These are phyloP conservation scores for Hypoxylon sp. DNA, from an alignment of 2,329 filamentous ascomycete genomes.

Conservation along the genomic window DNA sequence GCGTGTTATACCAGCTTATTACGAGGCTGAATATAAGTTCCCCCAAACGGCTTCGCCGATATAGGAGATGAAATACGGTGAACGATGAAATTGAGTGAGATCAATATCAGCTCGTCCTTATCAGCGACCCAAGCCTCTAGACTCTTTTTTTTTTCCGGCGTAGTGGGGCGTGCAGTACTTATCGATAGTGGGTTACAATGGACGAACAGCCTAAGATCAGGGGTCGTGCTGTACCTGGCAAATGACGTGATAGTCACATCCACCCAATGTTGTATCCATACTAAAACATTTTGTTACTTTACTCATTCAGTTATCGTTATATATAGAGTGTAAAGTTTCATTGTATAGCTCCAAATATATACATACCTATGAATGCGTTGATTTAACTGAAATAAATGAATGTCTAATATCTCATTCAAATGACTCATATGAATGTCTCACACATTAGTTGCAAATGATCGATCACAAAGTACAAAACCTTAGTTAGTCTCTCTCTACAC, in stretches of 20 bases:
- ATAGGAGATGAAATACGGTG: constrained; percentile 34
- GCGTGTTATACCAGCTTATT: not conserved
- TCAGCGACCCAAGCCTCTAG: constrained; percentile 24
- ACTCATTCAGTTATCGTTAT: too few species aligned
- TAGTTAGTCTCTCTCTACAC: too few species aligned
- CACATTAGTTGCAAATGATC: too few species aligned
- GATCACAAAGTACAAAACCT: too few species aligned
- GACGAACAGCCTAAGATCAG: constrained; percentile 20
- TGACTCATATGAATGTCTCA: too few species aligned
- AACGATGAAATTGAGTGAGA: constrained; percentile 9
- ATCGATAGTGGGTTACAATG: constrained; percentile 18
- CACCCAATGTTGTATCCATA: not conserved
- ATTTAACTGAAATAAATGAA: too few species aligned
- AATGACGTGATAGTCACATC: constrained; percentile 17
- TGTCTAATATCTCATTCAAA: too few species aligned
- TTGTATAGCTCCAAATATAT: not conserved
- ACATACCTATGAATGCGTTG: too few species aligned
- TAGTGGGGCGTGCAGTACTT: constrained; percentile 22
- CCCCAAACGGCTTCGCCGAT: constrained; percentile 26
- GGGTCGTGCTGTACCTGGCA: constrained; percentile 22
- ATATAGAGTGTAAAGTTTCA: not conserved
- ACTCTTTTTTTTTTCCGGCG: constrained; percentile 3
- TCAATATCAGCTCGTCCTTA: constrained; percentile 16
- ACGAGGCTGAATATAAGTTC: constrained; percentile 1
- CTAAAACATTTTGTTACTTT: too few species aligned